Conservation (phyloP, 1,284 basidiomycete species). For the Vanrija humicola region DNA sequence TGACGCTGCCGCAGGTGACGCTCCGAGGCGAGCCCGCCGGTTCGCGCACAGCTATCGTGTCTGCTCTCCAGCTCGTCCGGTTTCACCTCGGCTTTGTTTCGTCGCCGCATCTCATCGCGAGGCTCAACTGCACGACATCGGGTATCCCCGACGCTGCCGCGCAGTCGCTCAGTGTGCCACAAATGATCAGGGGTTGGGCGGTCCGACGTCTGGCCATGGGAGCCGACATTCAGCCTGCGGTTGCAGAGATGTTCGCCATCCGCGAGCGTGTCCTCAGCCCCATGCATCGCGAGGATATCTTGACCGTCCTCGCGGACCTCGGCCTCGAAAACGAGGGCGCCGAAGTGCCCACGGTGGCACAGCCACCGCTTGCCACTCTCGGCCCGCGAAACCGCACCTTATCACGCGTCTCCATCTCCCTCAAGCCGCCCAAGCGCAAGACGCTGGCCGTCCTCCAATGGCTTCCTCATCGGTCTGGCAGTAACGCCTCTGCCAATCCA, state of each 20-base stretch:
- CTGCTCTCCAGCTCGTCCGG: conserved; percentile 26
- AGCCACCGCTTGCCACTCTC: neutral
- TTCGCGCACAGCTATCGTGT: conserved; percentile 17
- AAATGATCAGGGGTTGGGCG: conserved; percentile 19
- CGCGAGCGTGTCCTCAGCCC: conserved; percentile 10
- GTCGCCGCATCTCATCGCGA: conserved; percentile 22
- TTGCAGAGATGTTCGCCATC: conserved; percentile 9
- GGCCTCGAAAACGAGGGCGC: conserved; percentile 8
- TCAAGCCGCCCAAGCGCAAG: conserved; percentile 13
- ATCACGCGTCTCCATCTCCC: conserved; percentile 10
- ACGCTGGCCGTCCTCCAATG: conserved; percentile 19
- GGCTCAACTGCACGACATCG: conserved; percentile 19
- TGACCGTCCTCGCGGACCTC: conserved; percentile 4
- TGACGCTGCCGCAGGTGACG: conserved; percentile 14
- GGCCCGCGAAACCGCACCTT: conserved; percentile 6
- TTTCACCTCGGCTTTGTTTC: conserved; percentile 33
- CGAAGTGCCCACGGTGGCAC: neutral
- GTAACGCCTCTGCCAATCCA: conserved; percentile 3
- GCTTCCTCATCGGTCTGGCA: conserved; percentile 19
- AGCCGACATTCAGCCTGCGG: conserved; percentile 10
- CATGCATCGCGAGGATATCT: conserved; percentile 1
- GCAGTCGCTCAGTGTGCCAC: too few species aligned
- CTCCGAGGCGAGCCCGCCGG: conserved; percentile 18
- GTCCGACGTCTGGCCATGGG: conserved; percentile 23
- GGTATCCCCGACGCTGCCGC: too few species aligned